Base-by-base conservation (phyloP, 2,329 filamentous ascomycete genomes). In the Pochonia chlamydosporia region DNA sequence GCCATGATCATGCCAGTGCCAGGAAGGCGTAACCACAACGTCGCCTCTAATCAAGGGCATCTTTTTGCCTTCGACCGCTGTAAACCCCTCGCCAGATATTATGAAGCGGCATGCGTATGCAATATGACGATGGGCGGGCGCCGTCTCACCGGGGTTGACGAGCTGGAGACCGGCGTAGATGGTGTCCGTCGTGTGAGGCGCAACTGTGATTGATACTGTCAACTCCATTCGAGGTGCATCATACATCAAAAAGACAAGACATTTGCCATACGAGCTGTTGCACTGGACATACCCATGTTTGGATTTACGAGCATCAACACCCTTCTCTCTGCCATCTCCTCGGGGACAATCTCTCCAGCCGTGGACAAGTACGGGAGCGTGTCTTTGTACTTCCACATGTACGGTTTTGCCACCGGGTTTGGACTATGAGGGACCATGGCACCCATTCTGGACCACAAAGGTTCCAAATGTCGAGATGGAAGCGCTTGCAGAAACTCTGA, bases 1-100 rank as follows among this genome's bases (percentile, higher is more conserved):
- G 3, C 78, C 78, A 48, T 82, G 78, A 49, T 81, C 78, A 50
- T 80, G 78, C 69, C 74, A 81, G 55, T 79, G 73, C 78, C 78
- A 81, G 0, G 69, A 73, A 0, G 77, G 78, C 0, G 78, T 82
- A 1, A 81, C 59, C 13, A 81, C 75, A 1, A 81, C 73, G 51
- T 81, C 78, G 8, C 77, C 76, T 2, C 70, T 65, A 18, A 66
- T 56, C 58, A 82, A 74, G 2, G 64, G 60, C 52, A 82, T 74
- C 46, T 75, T 71, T 36, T 67, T 62, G 5, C 78, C 76, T 43
- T 79, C 74, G 0, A 81, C 74, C 1, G 78, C 76, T 0, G 78
- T 81, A 55, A 80, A 82, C 1, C 78, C 76, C 11, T 69, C 60
- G 2, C 77, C 76, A 46, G 80, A 76, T 20, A 81, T 77, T 50